Conservation (phyloP, 2,329 filamentous ascomycete genomes). For the Xylariaceae sp. region DNA sequence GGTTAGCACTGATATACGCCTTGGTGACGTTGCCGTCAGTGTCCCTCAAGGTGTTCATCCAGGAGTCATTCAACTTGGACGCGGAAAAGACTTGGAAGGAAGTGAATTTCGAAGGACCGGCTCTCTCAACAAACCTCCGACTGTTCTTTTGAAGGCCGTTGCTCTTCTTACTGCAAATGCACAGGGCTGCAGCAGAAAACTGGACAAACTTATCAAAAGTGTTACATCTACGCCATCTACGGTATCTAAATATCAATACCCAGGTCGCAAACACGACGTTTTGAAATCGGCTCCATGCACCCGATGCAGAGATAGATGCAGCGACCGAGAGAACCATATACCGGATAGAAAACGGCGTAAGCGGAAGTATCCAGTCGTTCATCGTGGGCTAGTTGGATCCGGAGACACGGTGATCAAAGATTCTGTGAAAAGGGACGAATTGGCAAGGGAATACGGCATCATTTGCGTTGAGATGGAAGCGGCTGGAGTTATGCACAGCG, state of each 20-base stretch:
- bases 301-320: not conserved
- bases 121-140: not conserved
- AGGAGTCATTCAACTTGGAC: slow-evolving; percentile 1
- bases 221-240: not conserved
- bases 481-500: slow-evolving; percentile 2
- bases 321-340: not conserved
- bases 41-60: not conserved
- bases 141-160: not conserved
- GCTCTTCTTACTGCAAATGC: not conserved
- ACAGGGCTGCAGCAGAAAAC: not conserved
- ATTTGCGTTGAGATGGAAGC: slow-evolving; percentile 17
- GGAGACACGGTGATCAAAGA: slow-evolving; percentile 3
- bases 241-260: not conserved
- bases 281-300: not conserved
- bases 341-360: not conserved
- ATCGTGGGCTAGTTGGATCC: slow-evolving; percentile 4
- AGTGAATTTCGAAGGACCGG: not conserved
- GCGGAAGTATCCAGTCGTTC: not conserved
- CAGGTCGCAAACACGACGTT: not conserved
- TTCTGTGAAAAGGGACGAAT: slow-evolving; percentile 1
- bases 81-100: not conserved
- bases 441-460: not conserved
- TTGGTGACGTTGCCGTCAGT: not conserved
- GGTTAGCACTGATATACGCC: slow-evolving; percentile 1
- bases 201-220: not conserved